These are phyloP conservation scores for Collybiopsis confluens DNA, from an alignment of 768 basidiomycete species.

Conservation along the genomic window DNA sequence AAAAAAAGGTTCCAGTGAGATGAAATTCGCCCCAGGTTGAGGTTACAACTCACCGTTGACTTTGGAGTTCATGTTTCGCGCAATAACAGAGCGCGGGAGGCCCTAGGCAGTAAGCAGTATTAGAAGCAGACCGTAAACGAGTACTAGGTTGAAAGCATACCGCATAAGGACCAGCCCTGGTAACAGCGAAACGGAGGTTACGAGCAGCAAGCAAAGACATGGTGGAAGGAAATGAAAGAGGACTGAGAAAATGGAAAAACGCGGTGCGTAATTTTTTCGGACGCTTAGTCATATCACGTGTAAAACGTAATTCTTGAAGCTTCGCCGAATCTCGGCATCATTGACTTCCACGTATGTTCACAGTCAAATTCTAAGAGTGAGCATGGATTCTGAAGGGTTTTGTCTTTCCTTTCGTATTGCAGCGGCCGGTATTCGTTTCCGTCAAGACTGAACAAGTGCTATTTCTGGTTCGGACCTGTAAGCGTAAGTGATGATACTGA, in stretches of 20 bases:
- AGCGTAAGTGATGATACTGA: too few relatives aligned
- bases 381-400: too few relatives aligned
- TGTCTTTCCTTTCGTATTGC: too few relatives aligned
- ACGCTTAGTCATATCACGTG: constrained; percentile 2
- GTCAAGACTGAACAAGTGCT: too few relatives aligned
- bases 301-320: constrained; percentile 2
- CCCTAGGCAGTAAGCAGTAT: constrained; percentile 36
- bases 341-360: background rate
- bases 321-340: background rate
- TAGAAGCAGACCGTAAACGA: background rate
- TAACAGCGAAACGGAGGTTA: constrained; percentile 54
- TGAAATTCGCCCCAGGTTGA: constrained; percentile 4
- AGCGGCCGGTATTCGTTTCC: too few relatives aligned
- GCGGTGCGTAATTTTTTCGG: constrained; percentile 1
- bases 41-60: constrained; percentile 62
- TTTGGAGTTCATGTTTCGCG: constrained; percentile 87
- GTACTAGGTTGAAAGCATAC: constrained; percentile 29
- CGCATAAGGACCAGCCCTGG: constrained; percentile 62
- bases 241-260: constrained; percentile 16
- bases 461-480: too few relatives aligned
- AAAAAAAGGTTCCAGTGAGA: background rate
- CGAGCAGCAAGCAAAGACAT: constrained; percentile 68
- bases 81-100: constrained; percentile 68
- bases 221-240: constrained; percentile 45
- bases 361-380: too few relatives aligned